Base-by-base conservation (phyloP, 2,329 filamentous ascomycete species). In the Bimuria novae-zelandiae region DNA sequence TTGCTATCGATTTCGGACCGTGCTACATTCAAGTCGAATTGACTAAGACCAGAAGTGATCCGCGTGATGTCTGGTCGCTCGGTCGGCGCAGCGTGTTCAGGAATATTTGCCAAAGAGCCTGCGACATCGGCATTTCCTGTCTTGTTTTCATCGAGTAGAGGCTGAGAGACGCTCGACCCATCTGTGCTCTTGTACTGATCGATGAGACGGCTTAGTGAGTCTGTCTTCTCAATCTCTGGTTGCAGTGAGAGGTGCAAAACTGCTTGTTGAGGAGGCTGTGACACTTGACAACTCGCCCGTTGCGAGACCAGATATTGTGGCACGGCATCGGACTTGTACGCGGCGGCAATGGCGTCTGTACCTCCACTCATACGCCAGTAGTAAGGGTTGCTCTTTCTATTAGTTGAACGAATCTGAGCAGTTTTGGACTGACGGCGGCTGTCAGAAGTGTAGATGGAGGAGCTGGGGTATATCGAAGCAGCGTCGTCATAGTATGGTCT, bases 181-280 rank as follows among this genome's bases (percentile, higher is more conserved):
- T 62, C 51, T 1, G 37, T 46, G 12, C 55, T 47, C 14, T 60
- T 56, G 33, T 71, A 72, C 7, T 67, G 60, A 17, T 69, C 68
- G 25, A 72, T 71, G 25, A 72, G 56, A 37, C 65, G 67, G 56
- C 65, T 68, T 37, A 72, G 63, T 0, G 70, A 71, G 44, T 74
- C 67, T 6, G 64, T 65, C 48, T 73, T 68, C 4, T 61, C 54
- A 21, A 58, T 59, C 3, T 43, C 49, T 23, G 49, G 51, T 2
- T 54, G 36, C 3, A 53, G 25, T 1, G 62, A 62, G 19, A 47
- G 58, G 40, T 55, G 52, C n/a, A 52, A 42, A 7, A 60, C 36
- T 1, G 62, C 56, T 42, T 61, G 56, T 1, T 56, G 52, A 2
- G 60, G 39, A 25, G 58, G 52, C 16, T 36, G 57, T 2, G 63